Base-by-base conservation (phyloP, 257 asterid genomes). In the Perilla frutescens region DNA sequence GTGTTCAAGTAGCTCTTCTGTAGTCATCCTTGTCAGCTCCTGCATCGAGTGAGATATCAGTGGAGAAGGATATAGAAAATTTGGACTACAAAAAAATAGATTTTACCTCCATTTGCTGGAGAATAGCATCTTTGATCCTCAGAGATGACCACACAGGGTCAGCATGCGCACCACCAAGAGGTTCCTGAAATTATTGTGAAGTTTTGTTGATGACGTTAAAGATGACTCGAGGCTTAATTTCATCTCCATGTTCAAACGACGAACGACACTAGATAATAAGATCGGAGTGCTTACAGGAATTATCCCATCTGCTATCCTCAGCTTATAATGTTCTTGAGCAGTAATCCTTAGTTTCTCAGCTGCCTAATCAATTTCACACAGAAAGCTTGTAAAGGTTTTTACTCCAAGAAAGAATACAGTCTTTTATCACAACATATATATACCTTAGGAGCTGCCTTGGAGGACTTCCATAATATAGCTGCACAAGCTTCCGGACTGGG, bases 111-210 rank as follows among this genome's bases (percentile, higher is more conserved):
- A 87, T 80, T 71, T 80, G 79, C 66, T 79, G 63, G 48, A 84
- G 62, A 64, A 87, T 81, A 34, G 89, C 88, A 68, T 74, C 77
- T 76, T 84, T 87, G 55, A 87, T 83, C 82, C 78, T 77, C 69
- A 74, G 62, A 54, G 92, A 83, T 32, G 89, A 57, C 92, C 92
- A 87, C 1, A 75, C 26, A 31, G 88, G 87, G 70, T 84, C 89
- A 14, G 88, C 85, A 77, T 87, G 92, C 51, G 89, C 92, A 66
- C 88, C 92, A 12, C 92, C 92, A 57, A 87, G 80, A 64, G 92
- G 89, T 29, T 87, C 92, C 92, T 87, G 79, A 13, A 15, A 13
- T 57, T 63, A 43, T 44, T 53, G 41, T 44, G 12, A 49, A 49
- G 20, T 49, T n/a, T 49, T 49, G 15, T 49, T 0, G 55, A 9